These are phyloP conservation scores for Escallonia rubra DNA, from an alignment of 129 eudicot species.

Conservation along the genomic window DNA sequence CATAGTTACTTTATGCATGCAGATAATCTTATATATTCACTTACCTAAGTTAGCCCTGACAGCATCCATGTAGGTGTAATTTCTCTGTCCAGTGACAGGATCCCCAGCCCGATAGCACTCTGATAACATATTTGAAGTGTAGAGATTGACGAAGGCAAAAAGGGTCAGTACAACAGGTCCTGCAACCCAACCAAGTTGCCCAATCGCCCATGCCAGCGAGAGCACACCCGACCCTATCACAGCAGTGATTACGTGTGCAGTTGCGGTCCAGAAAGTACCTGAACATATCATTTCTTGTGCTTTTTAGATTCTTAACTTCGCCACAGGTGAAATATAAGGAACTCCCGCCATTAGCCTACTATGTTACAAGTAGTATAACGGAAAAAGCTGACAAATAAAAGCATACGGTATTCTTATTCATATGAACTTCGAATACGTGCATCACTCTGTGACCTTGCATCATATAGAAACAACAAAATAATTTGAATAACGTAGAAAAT, in stretches of 20 bases:
- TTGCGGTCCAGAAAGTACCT: slow-evolving; percentile 61
- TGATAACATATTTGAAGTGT: slow-evolving; percentile 52
- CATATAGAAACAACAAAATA: no score
- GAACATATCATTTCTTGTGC: background rate
- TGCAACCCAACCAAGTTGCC: slow-evolving; percentile 77
- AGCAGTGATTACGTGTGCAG: slow-evolving; percentile 66
- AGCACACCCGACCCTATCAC: slow-evolving; percentile 84
- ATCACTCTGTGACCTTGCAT: no score
- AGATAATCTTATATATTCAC: background rate
- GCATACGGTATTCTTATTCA: no score
- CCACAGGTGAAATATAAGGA: no score
- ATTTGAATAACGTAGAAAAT: no score
- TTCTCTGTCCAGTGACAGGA: slow-evolving; percentile 57
- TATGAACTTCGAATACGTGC: no score
- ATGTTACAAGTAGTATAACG: no score
- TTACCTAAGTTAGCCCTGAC: slow-evolving; percentile 60
- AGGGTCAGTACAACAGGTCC: slow-evolving; percentile 49
- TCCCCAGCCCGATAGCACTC: slow-evolving; percentile 64
- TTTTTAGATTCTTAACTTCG: background rate
- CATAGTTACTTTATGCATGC: background rate
- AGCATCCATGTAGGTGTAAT: slow-evolving; percentile 74
- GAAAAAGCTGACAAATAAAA: no score
- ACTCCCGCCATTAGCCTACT: no score
- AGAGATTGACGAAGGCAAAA: slow-evolving; percentile 50
- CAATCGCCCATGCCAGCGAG: slow-evolving; percentile 74